phyloP scores from a whole-genome alignment of 2,329 filamentous ascomycete species.

The Aspergillus pseudotamarii region DNA sequence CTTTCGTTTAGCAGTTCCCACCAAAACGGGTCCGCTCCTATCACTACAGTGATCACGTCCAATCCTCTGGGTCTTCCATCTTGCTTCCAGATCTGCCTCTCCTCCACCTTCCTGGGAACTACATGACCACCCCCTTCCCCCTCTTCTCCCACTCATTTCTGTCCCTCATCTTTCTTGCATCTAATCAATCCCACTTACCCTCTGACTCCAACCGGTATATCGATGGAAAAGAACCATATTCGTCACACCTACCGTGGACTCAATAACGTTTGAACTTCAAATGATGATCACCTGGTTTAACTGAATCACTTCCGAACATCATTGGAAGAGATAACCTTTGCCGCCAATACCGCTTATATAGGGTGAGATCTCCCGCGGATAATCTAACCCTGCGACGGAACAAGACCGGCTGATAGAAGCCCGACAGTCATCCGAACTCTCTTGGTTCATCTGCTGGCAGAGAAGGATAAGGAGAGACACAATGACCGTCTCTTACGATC shows the following conservation, averaged over 20 bases:
- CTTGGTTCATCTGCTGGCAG: constrained; percentile 45
- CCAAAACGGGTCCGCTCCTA: constrained; percentile 41
- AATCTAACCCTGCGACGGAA: not conserved
- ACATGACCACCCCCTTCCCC: constrained; percentile 33
- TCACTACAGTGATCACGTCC: constrained; percentile 36
- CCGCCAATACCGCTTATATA: constrained; percentile 7
- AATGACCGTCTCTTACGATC: constrained; percentile 79
- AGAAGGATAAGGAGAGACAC: constrained; percentile 42
- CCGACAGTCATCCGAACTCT: constrained; percentile 24
- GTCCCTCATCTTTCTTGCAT: constrained; percentile 20
- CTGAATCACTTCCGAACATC: constrained; percentile 24
- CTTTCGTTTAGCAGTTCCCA: constrained; percentile 34
- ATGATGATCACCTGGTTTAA: constrained; percentile 34
- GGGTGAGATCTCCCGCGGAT: constrained; percentile 11
- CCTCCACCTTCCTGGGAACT: constrained; percentile 29
- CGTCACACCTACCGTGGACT: constrained; percentile 16
- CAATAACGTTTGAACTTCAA: constrained; percentile 24
- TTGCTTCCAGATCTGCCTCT: constrained; percentile 30
- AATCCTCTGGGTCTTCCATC: constrained; percentile 32
- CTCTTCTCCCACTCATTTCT: constrained; percentile 20
- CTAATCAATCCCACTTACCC: constrained; percentile 11
- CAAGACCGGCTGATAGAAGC: constrained; percentile 12
- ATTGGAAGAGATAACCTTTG: constrained; percentile 15
- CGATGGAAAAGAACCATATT: constrained; percentile 29
- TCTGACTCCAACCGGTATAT: constrained; percentile 21